These are phyloP conservation scores for Flammula alnicola DNA, from an alignment of 1,284 basidiomycete species.

Conservation along the genomic window DNA sequence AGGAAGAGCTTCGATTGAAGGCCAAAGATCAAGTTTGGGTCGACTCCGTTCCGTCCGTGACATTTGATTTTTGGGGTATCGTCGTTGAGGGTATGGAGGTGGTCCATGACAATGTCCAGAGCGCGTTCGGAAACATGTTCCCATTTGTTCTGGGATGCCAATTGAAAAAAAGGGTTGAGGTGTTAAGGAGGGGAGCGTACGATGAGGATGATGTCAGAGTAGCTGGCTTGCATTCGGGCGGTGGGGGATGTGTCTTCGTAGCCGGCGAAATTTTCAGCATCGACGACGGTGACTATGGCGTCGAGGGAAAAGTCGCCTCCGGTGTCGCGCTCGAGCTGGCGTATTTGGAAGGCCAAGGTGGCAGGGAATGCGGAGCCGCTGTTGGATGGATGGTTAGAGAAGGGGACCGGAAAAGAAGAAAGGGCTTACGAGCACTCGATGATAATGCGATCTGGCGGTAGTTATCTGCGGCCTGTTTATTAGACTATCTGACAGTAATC, in stretches of 20 bases:
- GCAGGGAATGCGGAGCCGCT: slow-evolving; percentile 89
- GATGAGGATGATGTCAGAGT: slow-evolving; percentile 87
- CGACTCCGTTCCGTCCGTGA: slow-evolving; percentile 65
- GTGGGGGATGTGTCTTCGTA: slow-evolving; percentile 91
- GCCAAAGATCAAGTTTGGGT: slow-evolving; percentile 82
- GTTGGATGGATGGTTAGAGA: slow-evolving; percentile 9
- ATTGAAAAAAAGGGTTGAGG: neutral
- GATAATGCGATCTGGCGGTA: slow-evolving; percentile 84
- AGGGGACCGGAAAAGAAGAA: neutral
- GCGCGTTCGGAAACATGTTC: slow-evolving; percentile 78
- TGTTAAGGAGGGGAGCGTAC: slow-evolving; percentile 45
- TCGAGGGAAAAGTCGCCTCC: slow-evolving; percentile 80
- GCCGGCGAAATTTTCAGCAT: slow-evolving; percentile 87
- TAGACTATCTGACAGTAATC: slow-evolving; percentile 1
- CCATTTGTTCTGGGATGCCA: slow-evolving; percentile 75
- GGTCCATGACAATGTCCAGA: slow-evolving; percentile 82
- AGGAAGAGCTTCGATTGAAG: slow-evolving; percentile 79
- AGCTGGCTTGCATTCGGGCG: slow-evolving; percentile 92
- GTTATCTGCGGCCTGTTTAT: slow-evolving; percentile 55
- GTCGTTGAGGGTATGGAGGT: slow-evolving; percentile 89
- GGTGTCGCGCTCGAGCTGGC: slow-evolving; percentile 82
- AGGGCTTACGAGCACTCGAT: slow-evolving; percentile 85
- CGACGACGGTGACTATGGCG: slow-evolving; percentile 87
- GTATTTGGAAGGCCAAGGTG: slow-evolving; percentile 89
- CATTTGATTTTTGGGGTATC: slow-evolving; percentile 82